A percentile compares a stretch with the other conserved stretches of the same genome.
phyloP scores from a whole-genome alignment of 129 eudicot species.

The Heracleum sosnowskyi region DNA sequence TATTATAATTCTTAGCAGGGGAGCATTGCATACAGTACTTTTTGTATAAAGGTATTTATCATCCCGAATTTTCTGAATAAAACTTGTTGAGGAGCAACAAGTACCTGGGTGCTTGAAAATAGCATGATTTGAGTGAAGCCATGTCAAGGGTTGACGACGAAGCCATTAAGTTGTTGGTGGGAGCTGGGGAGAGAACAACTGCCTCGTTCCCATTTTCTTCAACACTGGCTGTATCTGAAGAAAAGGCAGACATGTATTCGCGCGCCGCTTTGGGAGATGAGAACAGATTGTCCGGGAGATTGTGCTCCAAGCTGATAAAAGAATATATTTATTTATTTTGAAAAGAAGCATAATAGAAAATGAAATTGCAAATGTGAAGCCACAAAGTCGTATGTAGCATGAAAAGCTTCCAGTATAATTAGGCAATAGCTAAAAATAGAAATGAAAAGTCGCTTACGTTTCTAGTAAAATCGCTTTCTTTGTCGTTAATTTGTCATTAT shows the following conservation, averaged over 20 bases:
- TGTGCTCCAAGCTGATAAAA: slow-evolving; percentile 53
- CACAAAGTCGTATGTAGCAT: neutral
- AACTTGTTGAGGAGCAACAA: neutral
- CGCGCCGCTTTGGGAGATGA: slow-evolving; percentile 64
- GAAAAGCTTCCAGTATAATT: neutral
- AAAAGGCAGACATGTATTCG: slow-evolving; percentile 27
- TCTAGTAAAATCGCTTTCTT: slow-evolving; percentile 41
- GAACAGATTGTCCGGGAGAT: slow-evolving; percentile 78
- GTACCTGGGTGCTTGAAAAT: slow-evolving; percentile 77
- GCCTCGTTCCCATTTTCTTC: slow-evolving; percentile 23
- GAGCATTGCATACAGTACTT: neutral
- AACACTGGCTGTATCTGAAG: slow-evolving; percentile 13
- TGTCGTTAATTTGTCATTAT: slow-evolving; percentile 25
- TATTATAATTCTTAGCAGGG: neutral
- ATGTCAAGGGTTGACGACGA: slow-evolving; percentile 53
- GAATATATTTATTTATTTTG: neutral
- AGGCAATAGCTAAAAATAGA: neutral
- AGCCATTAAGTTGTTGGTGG: slow-evolving; percentile 34
- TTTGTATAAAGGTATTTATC: neutral
- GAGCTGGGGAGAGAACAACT: slow-evolving; percentile 14
- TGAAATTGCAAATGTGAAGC: neutral
- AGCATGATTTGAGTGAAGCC: slow-evolving; percentile 69
- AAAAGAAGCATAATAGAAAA: neutral
- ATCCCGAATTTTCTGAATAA: neutral
- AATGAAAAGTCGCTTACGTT: slow-evolving; percentile 31